Evolutionary conservation across 1,139 yeast species (phyloP), one percentile per base, ranked within the genome.

Genomic region (Saccharomyces hybrid): DNA sequence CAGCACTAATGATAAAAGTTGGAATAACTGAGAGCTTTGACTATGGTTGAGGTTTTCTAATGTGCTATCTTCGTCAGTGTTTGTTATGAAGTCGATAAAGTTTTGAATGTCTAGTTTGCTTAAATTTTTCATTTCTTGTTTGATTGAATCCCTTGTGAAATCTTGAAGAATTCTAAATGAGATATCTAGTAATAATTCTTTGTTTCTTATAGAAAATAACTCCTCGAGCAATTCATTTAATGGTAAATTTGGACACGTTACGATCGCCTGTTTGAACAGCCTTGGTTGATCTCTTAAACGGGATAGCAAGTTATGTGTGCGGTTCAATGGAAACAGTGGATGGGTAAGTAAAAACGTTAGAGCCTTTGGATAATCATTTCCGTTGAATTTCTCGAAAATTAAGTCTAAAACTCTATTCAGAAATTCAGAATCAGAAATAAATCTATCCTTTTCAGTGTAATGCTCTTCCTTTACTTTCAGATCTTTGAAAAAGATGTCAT

Each of bases 281-380:
- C 86, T 79, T 46, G 87, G 82, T 58, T 80, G 76, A 2, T 72
- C 60, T 55, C 73, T 72, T 44, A 89, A 75, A 50, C 78, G 75
- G 7, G 71, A 62, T 50, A 88, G 70, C 50, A 91, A 70, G 0
- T 83, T 84, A 1, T 73, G 73, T 6, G 88, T 75, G 60, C 75
- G 80, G 23, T 76, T 72, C 3, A 76, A 72, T 8, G 97, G 97
- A 70, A 86, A 89, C 34, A 88, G 73, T 25, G 97, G 97, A 71
- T 89, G 96, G 2, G 96, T 88, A 58, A 91, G 75, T 46, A 90
- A 75, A 67, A 88, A 91, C 4, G 86, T 80, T 54, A 88, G 70
- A 1, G 90, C 77, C 73, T 62, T 85, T 84, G 48, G 93, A 86
- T 63, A 62, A 46, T 56, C 56, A 52, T 57, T 48, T 51, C 57